A percentile compares a stretch with the other conserved stretches of the same genome.
Evolutionary conservation across 2,329 filamentous ascomycete genomes (phyloP).

Genomic region (Allantophomopsis cytisporea): DNA sequence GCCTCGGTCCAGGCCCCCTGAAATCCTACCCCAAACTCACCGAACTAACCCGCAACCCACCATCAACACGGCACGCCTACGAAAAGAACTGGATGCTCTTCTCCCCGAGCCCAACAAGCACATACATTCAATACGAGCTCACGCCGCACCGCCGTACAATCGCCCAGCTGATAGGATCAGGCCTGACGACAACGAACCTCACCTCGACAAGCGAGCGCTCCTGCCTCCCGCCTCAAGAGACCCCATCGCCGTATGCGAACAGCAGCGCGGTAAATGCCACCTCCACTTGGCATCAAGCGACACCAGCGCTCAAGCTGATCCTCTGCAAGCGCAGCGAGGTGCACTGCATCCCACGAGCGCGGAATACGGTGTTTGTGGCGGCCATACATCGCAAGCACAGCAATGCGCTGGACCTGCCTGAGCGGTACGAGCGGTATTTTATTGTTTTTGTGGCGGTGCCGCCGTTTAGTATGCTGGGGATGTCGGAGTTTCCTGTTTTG

Average conservation of each 20-base stretch:
- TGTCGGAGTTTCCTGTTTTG: slow-evolving; percentile 20
- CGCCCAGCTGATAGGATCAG: too few relatives aligned
- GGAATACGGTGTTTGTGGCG: slow-evolving; percentile 19
- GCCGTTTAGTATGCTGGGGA: slow-evolving; percentile 21
- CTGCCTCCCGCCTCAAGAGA: slow-evolving; percentile 4
- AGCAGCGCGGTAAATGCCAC: too few relatives aligned
- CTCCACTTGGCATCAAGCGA: slow-evolving; percentile 23
- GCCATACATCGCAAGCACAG: slow-evolving; percentile 22
- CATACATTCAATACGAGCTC: slow-evolving; percentile 23
- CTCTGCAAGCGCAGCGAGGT: slow-evolving; percentile 18
- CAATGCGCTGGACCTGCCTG: slow-evolving; percentile 19
- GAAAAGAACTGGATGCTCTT: slow-evolving; percentile 27
- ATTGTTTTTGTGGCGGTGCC: slow-evolving; percentile 20
- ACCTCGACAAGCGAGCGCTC: too few relatives aligned
- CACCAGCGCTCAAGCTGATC: slow-evolving; percentile 21
- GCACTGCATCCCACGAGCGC: slow-evolving; percentile 9
- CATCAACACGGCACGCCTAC: slow-evolving; percentile 16
- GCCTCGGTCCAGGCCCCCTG: too few relatives aligned
- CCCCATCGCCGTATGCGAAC: too few relatives aligned
- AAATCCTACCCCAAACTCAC: slow-evolving; percentile 12
- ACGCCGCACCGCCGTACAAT: slow-evolving; percentile 1
- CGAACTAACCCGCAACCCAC: slow-evolving; percentile 23
- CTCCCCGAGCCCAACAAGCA: slow-evolving; percentile 16
- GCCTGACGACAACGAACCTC: too few relatives aligned
- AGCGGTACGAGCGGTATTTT: slow-evolving; percentile 23